Evolutionary conservation across 495 filamentous ascomycete species (phyloP).

Genomic region (Xanthoparmelia taractica): DNA sequence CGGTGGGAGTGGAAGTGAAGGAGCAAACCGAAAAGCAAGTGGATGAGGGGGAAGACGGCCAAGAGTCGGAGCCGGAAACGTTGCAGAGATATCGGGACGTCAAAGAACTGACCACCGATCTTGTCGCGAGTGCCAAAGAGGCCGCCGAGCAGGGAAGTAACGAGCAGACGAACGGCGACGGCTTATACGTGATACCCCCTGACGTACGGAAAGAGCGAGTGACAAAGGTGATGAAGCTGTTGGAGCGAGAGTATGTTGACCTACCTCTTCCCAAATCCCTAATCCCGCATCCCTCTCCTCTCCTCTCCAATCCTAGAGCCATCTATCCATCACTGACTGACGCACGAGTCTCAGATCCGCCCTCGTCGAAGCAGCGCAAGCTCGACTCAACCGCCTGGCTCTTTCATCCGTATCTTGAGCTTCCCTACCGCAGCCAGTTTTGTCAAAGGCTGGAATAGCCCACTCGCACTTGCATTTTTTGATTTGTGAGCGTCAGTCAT

Average conservation of each 20-base stretch:
- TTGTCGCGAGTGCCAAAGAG: conserved; percentile 44
- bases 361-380: conserved; percentile 18
- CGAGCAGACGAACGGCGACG: conserved; percentile 27
- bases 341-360: conserved; percentile 13
- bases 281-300: neutral
- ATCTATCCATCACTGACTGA: too few relatives aligned
- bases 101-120: conserved; percentile 41
- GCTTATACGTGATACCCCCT: conserved; percentile 50
- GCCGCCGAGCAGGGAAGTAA: conserved; percentile 25
- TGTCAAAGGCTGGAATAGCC: too few relatives aligned
- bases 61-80: conserved; percentile 8
- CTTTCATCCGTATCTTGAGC: conserved; percentile 6
- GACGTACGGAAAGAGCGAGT: conserved; percentile 61
- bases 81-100: conserved; percentile 24
- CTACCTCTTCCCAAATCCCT: neutral
- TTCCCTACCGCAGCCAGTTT: too few relatives aligned
- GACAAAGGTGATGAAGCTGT: conserved; percentile 58
- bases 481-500: neutral
- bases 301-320: too few relatives aligned
- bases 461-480: too few relatives aligned
- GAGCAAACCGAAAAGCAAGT: conserved; percentile 27
- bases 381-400: conserved; percentile 15
- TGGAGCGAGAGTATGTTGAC: conserved; percentile 56
- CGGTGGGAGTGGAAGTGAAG: conserved; percentile 25
- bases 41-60: conserved; percentile 30